These are phyloP conservation scores for Craspedostauros australis DNA, from an alignment of 108 stramenopile species.

Conservation along the genomic window DNA sequence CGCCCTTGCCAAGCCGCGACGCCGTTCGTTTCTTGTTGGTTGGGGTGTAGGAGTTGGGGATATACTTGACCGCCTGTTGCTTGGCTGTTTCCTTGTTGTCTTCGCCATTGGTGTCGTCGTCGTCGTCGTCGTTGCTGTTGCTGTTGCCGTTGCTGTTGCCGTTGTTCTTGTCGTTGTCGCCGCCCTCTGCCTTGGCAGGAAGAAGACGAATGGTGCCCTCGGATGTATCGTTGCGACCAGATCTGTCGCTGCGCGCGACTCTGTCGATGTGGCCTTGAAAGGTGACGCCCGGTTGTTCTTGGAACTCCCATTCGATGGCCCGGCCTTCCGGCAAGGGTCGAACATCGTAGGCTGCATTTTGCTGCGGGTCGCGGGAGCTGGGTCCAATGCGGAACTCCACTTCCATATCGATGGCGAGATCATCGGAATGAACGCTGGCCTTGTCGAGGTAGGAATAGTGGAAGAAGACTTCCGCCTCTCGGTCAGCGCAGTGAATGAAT, in stretches of 20 bases:
- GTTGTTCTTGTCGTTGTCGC: constrained; percentile 1
- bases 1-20: constrained; percentile 33
- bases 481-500: constrained; percentile 75
- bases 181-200: background rate
- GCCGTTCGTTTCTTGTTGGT: background rate
- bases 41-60: too few relatives aligned
- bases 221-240: constrained; percentile 12
- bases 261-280: constrained; percentile 46
- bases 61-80: background rate
- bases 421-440: constrained; percentile 28
- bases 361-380: constrained; percentile 2
- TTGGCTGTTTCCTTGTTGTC: background rate
- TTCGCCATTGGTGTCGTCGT: background rate
- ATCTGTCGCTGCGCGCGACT: constrained; percentile 10
- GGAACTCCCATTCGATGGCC: constrained; percentile 64
- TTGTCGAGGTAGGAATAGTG: constrained; percentile 45
- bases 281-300: constrained; percentile 43
- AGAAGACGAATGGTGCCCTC: constrained; percentile 23
- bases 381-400: constrained; percentile 54
- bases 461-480: constrained; percentile 71
- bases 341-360: constrained; percentile 44
- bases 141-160: constrained; percentile 2
- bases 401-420: constrained; percentile 58
- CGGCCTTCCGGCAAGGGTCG: constrained; percentile 21
- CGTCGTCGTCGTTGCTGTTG: constrained; percentile 10